Evolutionary conservation across 306 rosid genomes (phyloP), one percentile per base, ranked within the genome.

Genomic region (Fragaria ananassa): DNA sequence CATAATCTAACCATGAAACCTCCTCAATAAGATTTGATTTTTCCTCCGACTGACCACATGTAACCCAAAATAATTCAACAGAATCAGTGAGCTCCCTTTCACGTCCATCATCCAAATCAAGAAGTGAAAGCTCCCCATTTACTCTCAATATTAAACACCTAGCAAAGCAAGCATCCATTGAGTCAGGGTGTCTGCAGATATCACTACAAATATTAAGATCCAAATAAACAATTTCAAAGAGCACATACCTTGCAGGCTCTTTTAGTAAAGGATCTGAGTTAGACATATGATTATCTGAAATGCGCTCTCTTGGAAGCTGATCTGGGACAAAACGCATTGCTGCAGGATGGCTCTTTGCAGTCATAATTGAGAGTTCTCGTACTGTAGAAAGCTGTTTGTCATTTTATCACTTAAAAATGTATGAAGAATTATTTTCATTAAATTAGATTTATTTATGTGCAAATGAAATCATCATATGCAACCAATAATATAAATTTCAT

Each of bases 301-400:
- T 72, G 72, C 78, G 74, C 27, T 85, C 96, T 81, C 88, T 80
- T 21, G 90, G 95, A 80, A 88, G 80, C 85, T 89, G 97, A 83
- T 95, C 97, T 61, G 97, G 97, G 71, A 95, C 86, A 84, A 92
- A 95, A 56, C 97, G 90, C 98, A 95, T 95, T 74, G 97, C 91
- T 42, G 93, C 98, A 79, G 97, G 97, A 84, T 95, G 97, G 96
- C 93, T 92, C 93, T 95, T 95, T 81, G 93, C 96, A 85, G 97
- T 92, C 97, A 92, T 90, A 75, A 95, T 95, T 81, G 98, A 95
- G 79, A 92, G 97, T 92, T 95, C 98, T 82, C 97, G 89, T 89
- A 95, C 98, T 92, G 97, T 93, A 95, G 97, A 95, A 95, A 95
- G 97, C 96, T 95, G 98, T 95, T 90, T 88, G 98, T 91, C 96